Evolutionary conservation across 1,284 basidiomycete species (phyloP).

Genomic region (Polyporus tsugae): DNA sequence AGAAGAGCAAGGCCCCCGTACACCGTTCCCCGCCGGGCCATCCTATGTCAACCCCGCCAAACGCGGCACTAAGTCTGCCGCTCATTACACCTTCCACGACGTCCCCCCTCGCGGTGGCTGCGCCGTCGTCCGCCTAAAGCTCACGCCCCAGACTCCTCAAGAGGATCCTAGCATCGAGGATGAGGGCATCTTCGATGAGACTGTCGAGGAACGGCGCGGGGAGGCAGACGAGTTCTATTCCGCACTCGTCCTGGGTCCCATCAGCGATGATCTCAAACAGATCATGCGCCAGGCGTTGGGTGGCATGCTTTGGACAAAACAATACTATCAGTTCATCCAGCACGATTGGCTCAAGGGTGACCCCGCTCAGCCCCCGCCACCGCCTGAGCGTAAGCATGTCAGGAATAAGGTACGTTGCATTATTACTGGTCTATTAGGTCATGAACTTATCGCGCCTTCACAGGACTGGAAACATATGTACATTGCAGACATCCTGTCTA

Average conservation of each 20-base stretch:
- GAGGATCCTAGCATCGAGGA: slow-evolving; percentile 87
- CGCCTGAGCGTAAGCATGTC: slow-evolving; percentile 86
- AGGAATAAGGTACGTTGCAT: slow-evolving; percentile 75
- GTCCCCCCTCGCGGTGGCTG: slow-evolving; percentile 94
- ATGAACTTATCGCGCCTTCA: slow-evolving; percentile 9
- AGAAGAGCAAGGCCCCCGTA: slow-evolving; percentile 57
- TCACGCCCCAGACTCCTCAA: slow-evolving; percentile 81
- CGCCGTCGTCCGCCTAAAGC: slow-evolving; percentile 93
- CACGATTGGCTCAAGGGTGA: slow-evolving; percentile 97
- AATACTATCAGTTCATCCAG: slow-evolving; percentile 96
- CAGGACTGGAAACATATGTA: slow-evolving; percentile 96
- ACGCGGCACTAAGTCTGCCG: slow-evolving; percentile 91
- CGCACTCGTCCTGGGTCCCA: slow-evolving; percentile 79
- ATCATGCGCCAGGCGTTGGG: slow-evolving; percentile 97
- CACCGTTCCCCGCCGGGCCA: slow-evolving; percentile 59
- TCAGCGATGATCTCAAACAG: slow-evolving; percentile 92
- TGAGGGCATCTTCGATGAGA: slow-evolving; percentile 90
- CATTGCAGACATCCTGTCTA: slow-evolving; percentile 94
- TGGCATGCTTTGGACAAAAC: slow-evolving; percentile 99
- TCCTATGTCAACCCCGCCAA: slow-evolving; percentile 88
- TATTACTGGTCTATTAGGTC: slow-evolving; percentile 5
- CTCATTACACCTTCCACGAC: slow-evolving; percentile 88
- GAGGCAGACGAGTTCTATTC: slow-evolving; percentile 98
- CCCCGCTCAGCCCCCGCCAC: slow-evolving; percentile 93
- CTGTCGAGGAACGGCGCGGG: slow-evolving; percentile 86